phyloP scores from a whole-genome alignment of 148 eudicot genomes.

The Fagopyrum homotropicum region DNA sequence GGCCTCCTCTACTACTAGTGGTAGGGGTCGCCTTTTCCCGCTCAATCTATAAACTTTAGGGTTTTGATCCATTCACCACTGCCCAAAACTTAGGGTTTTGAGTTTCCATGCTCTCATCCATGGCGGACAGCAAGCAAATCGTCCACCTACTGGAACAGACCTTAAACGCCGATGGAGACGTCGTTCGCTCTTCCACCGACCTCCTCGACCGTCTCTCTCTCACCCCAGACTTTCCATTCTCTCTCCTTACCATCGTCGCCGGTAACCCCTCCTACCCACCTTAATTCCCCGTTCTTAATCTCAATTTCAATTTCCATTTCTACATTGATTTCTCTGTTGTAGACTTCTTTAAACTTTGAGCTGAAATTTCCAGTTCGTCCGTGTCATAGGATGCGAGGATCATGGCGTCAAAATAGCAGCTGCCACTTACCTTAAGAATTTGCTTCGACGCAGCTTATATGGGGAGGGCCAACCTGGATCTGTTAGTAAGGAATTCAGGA shows the following conservation, averaged over 20 bases:
- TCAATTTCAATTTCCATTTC: background rate
- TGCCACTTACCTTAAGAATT: slow-evolving; percentile 74
- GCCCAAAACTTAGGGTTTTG: slow-evolving; percentile 9
- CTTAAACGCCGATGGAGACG: slow-evolving; percentile 41
- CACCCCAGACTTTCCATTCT: slow-evolving; percentile 36
- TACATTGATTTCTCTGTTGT: background rate
- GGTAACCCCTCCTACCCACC: slow-evolving; percentile 28
- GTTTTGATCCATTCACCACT: background rate
- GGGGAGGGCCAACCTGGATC: slow-evolving; percentile 21
- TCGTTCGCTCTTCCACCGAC: slow-evolving; percentile 41
- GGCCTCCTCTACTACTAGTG: background rate
- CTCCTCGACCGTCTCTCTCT: slow-evolving; percentile 42
- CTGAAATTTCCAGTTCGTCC: background rate
- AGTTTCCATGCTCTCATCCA: slow-evolving; percentile 11
- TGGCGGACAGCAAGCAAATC: slow-evolving; percentile 34
- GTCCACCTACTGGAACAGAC: slow-evolving; percentile 45
- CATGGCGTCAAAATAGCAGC: slow-evolving; percentile 58
- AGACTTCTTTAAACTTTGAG: background rate
- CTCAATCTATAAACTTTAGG: background rate
- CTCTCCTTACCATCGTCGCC: slow-evolving; percentile 37
- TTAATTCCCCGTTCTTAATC: background rate
- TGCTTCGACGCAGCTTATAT: slow-evolving; percentile 36
- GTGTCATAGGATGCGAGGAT: slow-evolving; percentile 34
- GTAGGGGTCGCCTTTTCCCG: background rate
- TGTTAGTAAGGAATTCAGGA: slow-evolving; percentile 52